phyloP scores from a whole-genome alignment of 176 grass and related monocot genomes.

The Puccinellia tenuiflora region DNA sequence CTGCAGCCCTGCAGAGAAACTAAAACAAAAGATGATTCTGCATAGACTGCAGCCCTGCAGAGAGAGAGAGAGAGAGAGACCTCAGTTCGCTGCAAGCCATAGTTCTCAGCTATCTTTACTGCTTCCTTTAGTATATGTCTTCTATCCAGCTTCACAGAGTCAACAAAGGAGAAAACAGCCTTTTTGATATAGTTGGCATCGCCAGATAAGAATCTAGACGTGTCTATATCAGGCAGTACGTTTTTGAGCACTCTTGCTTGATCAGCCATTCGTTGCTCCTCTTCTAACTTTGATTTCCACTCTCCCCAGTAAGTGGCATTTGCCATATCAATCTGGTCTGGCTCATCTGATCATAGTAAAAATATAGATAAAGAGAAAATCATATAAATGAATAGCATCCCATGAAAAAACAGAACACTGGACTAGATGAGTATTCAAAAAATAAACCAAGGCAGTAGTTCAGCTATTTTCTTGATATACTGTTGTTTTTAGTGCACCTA shows the following conservation, averaged over 20 bases:
- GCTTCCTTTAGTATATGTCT: constrained; percentile 87
- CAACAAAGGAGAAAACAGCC: constrained; percentile 70
- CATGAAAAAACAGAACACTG: background rate
- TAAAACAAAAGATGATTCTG: background rate
- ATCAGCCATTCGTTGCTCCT: constrained; percentile 82
- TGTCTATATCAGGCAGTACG: constrained; percentile 74
- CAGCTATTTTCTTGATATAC: background rate
- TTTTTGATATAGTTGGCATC: constrained; percentile 68
- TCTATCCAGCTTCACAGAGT: constrained; percentile 69
- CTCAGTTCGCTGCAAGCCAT: constrained; percentile 78
- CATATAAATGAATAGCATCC: constrained; percentile 14
- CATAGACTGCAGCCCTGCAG: background rate
- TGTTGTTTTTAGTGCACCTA: constrained; percentile 34
- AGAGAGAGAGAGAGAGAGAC: constrained; percentile 32
- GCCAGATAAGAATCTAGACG: constrained; percentile 68
- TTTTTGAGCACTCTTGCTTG: constrained; percentile 69
- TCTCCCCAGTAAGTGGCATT: constrained; percentile 86
- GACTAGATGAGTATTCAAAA: constrained; percentile 5
- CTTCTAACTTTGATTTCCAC: constrained; percentile 90
- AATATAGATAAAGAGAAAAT: constrained; percentile 17
- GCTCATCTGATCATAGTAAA: constrained; percentile 62
- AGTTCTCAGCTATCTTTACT: constrained; percentile 71
- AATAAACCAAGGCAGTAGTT: constrained; percentile 1
- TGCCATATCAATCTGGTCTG: constrained; percentile 59
- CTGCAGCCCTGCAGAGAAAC: background rate